phyloP scores from a whole-genome alignment of 495 filamentous ascomycete species.

The Trichoderma orchidacearum region DNA sequence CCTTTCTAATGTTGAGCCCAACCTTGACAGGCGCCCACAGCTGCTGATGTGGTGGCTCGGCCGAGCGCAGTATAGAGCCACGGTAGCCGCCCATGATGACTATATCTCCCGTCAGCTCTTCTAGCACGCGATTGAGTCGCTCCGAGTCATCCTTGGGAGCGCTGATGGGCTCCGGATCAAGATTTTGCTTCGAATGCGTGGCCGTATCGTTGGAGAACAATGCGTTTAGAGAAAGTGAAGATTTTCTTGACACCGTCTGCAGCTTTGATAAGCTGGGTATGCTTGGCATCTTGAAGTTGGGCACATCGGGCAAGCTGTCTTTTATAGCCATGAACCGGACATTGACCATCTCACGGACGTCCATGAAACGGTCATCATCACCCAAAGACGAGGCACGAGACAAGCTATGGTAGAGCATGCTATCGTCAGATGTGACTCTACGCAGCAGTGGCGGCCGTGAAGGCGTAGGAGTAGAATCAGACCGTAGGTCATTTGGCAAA shows the following conservation, averaged over 20 bases:
- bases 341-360: constrained; percentile 70
- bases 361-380: constrained; percentile 70
- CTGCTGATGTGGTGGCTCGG: constrained; percentile 64
- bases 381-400: constrained; percentile 74
- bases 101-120: constrained; percentile 66
- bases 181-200: background rate
- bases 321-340: constrained; percentile 82
- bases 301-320: constrained; percentile 66
- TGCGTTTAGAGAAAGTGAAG: background rate
- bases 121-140: constrained; percentile 49
- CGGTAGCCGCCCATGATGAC: constrained; percentile 86
- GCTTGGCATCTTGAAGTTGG: constrained; percentile 54
- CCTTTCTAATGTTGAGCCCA: constrained; percentile 81
- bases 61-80: constrained; percentile 79
- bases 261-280: constrained; percentile 29
- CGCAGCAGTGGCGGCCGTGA: constrained; percentile 26
- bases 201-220: background rate
- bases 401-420: constrained; percentile 49
- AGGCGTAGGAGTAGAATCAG: background rate
- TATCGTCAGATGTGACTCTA: constrained; percentile 61
- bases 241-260: background rate
- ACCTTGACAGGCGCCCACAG: constrained; percentile 93
- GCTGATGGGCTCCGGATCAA: constrained; percentile 4
- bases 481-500: background rate
- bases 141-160: constrained; percentile 14